A percentile compares a stretch with the other conserved stretches of the same genome.
These are phyloP conservation scores for Kurtzmaniella quercitrusa DNA, from an alignment of 1,139 yeast species.

Conservation along the genomic window DNA sequence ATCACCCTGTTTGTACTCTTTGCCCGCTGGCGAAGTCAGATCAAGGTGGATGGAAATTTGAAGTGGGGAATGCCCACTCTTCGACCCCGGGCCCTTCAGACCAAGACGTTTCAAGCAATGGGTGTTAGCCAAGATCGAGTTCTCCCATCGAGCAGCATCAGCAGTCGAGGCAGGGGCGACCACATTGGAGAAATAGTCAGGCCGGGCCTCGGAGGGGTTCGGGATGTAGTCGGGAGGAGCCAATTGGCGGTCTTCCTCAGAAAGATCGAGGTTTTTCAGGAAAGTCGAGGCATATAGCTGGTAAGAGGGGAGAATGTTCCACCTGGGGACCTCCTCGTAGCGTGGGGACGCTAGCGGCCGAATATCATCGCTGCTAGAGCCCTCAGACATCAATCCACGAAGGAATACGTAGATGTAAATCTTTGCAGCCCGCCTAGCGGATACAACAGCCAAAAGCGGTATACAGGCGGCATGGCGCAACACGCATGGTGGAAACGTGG, in stretches of 20 bases:
- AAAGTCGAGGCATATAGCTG: conserved; percentile 23
- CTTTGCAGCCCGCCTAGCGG: not conserved
- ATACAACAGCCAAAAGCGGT: not conserved
- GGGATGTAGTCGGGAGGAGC: conserved; percentile 20
- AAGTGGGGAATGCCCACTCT: not conserved
- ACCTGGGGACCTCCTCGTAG: conserved; percentile 22
- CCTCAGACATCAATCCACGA: not conserved
- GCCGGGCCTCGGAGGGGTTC: conserved; percentile 1
- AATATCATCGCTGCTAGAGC: not conserved
- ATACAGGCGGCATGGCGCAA: not conserved
- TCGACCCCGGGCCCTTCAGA: conserved; percentile 3
- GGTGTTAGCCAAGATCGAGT: conserved; percentile 21
- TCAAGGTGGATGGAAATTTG: conserved; percentile 17
- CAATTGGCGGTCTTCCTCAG: conserved; percentile 15
- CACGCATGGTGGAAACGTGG: no score
- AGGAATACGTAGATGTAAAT: not conserved
- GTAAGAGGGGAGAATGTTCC: conserved; percentile 25
- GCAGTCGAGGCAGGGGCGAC: conserved; percentile 4
- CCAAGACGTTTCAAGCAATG: conserved; percentile 18
- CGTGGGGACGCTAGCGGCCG: conserved; percentile 15
- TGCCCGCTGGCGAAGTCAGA: conserved; percentile 12
- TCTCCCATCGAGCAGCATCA: conserved; percentile 18
- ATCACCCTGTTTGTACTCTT: conserved; percentile 53
- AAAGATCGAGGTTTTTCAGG: conserved; percentile 21
- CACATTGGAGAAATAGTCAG: conserved; percentile 3